Conservation (phyloP, 116 monocot genomes). For the Trichopus zeylanicus region DNA sequence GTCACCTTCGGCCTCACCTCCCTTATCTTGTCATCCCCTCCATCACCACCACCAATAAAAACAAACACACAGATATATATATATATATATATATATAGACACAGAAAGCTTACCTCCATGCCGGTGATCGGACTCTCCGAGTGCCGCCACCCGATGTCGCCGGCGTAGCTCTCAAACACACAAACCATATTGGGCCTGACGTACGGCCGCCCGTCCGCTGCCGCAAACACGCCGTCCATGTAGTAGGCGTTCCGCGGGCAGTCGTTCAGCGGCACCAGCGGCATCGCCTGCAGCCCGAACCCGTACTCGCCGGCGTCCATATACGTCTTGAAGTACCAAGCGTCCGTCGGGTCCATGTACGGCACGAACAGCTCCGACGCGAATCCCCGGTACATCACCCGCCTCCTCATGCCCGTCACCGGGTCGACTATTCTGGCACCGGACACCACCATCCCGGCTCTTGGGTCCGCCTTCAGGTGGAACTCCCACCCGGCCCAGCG, state of each 20-base stretch:
- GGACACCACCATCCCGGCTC: constrained; percentile 72
- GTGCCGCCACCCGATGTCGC: constrained; percentile 84
- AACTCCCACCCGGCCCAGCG: constrained; percentile 86
- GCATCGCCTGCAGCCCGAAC: constrained; percentile 75
- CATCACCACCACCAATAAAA: constrained; percentile 7
- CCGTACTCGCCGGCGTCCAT: constrained; percentile 95
- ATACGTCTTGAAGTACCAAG: constrained; percentile 93
- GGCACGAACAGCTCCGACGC: constrained; percentile 85
- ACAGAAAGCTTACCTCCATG: constrained; percentile 24
- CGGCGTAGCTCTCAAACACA: constrained; percentile 66
- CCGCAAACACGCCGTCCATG: constrained; percentile 68
- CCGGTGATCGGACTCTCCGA: constrained; percentile 61
- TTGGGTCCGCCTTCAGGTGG: constrained; percentile 63
- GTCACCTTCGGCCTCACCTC: constrained; percentile 84
- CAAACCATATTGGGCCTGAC: constrained; percentile 66
- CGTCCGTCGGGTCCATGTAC: constrained; percentile 88
- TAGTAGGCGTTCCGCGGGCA: constrained; percentile 71
- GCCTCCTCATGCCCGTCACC: constrained; percentile 34
- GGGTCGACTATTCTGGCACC: constrained; percentile 36
- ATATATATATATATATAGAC: constrained; percentile 1
- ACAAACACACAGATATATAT: neutral
- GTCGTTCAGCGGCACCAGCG: constrained; percentile 75
- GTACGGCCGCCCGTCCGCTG: constrained; percentile 60
- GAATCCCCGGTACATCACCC: constrained; percentile 64
- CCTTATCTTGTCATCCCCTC: constrained; percentile 21